These are phyloP conservation scores for Aspergillus pseudonomiae DNA, from an alignment of 2,329 filamentous ascomycete genomes.

Conservation along the genomic window DNA sequence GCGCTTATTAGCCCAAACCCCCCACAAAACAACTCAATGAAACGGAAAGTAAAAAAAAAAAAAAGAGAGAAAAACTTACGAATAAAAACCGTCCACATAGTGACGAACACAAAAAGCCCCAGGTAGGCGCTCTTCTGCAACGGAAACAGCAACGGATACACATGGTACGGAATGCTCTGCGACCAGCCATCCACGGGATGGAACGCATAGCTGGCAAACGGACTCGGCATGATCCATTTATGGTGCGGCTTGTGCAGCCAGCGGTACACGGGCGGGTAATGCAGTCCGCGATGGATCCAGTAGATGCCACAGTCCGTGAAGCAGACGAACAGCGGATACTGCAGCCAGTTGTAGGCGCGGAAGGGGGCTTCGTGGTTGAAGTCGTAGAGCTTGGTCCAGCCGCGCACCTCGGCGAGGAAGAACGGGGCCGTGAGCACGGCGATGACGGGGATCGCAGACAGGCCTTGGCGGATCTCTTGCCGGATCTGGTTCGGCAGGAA, in stretches of 20 bases:
- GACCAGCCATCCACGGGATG: slow-evolving; percentile 88
- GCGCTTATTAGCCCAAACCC: background rate
- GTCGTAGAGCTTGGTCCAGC: slow-evolving; percentile 86
- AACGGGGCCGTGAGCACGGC: slow-evolving; percentile 76
- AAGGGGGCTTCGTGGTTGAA: slow-evolving; percentile 71
- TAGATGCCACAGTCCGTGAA: slow-evolving; percentile 91
- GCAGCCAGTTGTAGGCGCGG: slow-evolving; percentile 72
- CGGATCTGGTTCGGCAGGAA: slow-evolving; percentile 90
- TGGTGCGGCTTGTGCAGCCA: slow-evolving; percentile 93
- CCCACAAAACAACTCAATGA: background rate
- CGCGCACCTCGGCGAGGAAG: slow-evolving; percentile 81
- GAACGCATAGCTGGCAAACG: slow-evolving; percentile 89
- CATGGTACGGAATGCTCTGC: slow-evolving; percentile 86
- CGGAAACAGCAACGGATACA: slow-evolving; percentile 89
- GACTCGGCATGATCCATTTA: slow-evolving; percentile 98
- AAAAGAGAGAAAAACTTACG: slow-evolving; percentile 34
- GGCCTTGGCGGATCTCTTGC: slow-evolving; percentile 79
- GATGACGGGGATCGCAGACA: slow-evolving; percentile 76
- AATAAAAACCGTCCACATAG: slow-evolving; percentile 95
- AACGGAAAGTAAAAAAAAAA: background rate
- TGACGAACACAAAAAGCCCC: slow-evolving; percentile 83
- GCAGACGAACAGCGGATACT: slow-evolving; percentile 83
- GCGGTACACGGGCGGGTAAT: slow-evolving; percentile 81
- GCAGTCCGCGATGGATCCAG: slow-evolving; percentile 83
- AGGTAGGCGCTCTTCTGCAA: slow-evolving; percentile 89